Evolutionary conservation across 2,329 filamentous ascomycete species (phyloP), one percentile per base, ranked within the genome.

Genomic region (Calonectria leucothoes): DNA sequence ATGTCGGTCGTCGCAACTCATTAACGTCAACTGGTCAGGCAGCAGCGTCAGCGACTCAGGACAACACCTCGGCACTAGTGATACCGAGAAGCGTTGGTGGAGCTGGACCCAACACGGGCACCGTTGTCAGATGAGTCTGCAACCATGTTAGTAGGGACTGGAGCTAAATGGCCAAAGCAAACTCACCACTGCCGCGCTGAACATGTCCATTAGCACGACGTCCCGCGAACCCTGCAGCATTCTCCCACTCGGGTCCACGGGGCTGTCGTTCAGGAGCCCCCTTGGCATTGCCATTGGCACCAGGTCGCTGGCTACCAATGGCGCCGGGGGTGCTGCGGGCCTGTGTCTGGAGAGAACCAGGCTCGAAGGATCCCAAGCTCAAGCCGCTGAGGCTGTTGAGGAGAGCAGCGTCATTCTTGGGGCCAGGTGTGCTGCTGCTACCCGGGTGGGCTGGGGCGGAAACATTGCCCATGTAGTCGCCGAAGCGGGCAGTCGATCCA

Each of bases 231-330:
- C 90, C 90, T 65, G 81, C 81, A 35, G 84, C 85, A 55, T 84
- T 85, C 81, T 91, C 90, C 91, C 91, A 93, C 80, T 91, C 90
- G 2, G 91, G 91, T 31, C 90, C 91, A 31, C 91, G 88, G n/a
- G 91, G 91, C 83, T 93, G 91, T 72, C 91, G 87, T 77, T 93
- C 91, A 4, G 91, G 90, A 12, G 87, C 87, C 31, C 85, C 86
- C 84, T 83, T 85, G 61, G 82, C 73, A 66, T 86, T 86, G 65
- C 82, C 81, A 31, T 86, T 88, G 17, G 89, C 86, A 17, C 88
- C 84, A 10, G 91, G 91, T 57, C 91, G 88, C 82, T 93, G 91
- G 83, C 91, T 93, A 66, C 91, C 91, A 66, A 93, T 93, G 14
- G 91, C 90, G 6, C 91, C 91, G 11, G 90, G 90, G 0, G 88